phyloP scores from a whole-genome alignment of 345 rosid genomes.

The Erucastrum elatum region DNA sequence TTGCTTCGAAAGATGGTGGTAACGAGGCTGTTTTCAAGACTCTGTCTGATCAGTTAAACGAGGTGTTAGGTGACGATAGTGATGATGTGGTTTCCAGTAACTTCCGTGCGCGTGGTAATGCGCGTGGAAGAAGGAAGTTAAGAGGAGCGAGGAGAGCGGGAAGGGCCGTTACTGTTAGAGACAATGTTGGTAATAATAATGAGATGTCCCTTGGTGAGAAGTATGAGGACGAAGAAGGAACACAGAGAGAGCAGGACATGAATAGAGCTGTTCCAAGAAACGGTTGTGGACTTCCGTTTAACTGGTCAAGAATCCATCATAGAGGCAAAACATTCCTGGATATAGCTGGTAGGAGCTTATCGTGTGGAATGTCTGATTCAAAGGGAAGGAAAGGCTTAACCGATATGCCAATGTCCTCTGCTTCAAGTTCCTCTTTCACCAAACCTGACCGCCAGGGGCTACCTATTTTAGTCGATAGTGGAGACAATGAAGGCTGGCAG shows the following conservation, averaged over 20 bases:
- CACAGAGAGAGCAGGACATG: slow-evolving; percentile 48
- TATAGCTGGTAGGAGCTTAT: slow-evolving; percentile 91
- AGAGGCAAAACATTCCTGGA: slow-evolving; percentile 81
- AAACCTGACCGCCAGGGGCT: slow-evolving; percentile 58
- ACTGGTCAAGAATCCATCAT: slow-evolving; percentile 96
- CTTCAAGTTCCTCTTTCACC: slow-evolving; percentile 55
- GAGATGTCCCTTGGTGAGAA: slow-evolving; percentile 65
- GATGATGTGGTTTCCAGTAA: slow-evolving; percentile 73
- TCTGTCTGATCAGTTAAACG: slow-evolving; percentile 71
- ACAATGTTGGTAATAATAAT: slow-evolving; percentile 55
- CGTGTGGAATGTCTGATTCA: slow-evolving; percentile 86
- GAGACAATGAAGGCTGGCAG: slow-evolving; percentile 69
- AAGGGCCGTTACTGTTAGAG: slow-evolving; percentile 42
- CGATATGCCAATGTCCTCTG: slow-evolving; percentile 62
- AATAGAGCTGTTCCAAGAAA: slow-evolving; percentile 61
- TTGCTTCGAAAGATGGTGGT: slow-evolving; percentile 50
- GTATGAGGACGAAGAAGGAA: slow-evolving; percentile 52
- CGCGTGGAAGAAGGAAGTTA: slow-evolving; percentile 64
- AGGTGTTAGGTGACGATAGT: slow-evolving; percentile 62
- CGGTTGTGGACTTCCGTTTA: slow-evolving; percentile 95
- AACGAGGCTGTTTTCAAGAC: slow-evolving; percentile 52
- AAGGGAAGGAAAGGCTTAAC: slow-evolving; percentile 57
- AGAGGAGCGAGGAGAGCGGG: slow-evolving; percentile 56
- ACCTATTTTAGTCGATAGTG: slow-evolving; percentile 72
- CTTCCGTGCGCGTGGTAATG: slow-evolving; percentile 43